phyloP scores from a whole-genome alignment of 2,329 filamentous ascomycete species.

The Cercospora nicotianae region DNA sequence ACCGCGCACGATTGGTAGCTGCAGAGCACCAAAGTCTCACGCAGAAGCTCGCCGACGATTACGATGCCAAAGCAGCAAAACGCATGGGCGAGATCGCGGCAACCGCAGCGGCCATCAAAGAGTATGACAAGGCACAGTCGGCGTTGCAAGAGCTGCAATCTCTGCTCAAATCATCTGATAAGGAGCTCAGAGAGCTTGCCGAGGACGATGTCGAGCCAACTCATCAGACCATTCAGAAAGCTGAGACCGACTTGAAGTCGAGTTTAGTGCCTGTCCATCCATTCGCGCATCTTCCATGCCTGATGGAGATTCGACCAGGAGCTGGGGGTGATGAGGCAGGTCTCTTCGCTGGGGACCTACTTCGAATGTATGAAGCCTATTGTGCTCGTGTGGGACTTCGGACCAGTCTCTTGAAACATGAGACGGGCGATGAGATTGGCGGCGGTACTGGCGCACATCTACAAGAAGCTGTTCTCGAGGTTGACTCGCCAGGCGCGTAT shows the following conservation, averaged over 20 bases:
- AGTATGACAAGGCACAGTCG: slow-evolving; percentile 61
- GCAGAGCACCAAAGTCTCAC: slow-evolving; percentile 57
- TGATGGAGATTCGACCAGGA: slow-evolving; percentile 88
- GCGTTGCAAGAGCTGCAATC: slow-evolving; percentile 68
- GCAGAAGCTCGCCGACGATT: slow-evolving; percentile 54
- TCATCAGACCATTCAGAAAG: slow-evolving; percentile 58
- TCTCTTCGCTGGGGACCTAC: slow-evolving; percentile 81
- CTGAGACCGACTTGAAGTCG: slow-evolving; percentile 69
- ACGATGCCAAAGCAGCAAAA: slow-evolving; percentile 58
- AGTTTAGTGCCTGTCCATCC: slow-evolving; percentile 84
- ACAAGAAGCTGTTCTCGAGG: slow-evolving; percentile 83
- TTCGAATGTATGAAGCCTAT: slow-evolving; percentile 85
- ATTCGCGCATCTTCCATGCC: slow-evolving; percentile 84
- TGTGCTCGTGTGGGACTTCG: slow-evolving; percentile 69
- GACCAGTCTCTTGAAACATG: slow-evolving; percentile 73
- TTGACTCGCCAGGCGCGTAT: slow-evolving; percentile 76
- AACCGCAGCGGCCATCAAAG: slow-evolving; percentile 54
- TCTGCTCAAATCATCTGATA: slow-evolving; percentile 62
- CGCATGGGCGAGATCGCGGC: slow-evolving; percentile 57
- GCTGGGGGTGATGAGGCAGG: slow-evolving; percentile 89
- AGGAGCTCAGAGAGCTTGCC: slow-evolving; percentile 60
- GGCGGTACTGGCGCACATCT: slow-evolving; percentile 66
- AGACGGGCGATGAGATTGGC: slow-evolving; percentile 63
- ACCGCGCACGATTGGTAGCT: slow-evolving; percentile 56
- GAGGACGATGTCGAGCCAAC: slow-evolving; percentile 71